Conservation (phyloP, 108 stramenopile genomes). For the Poteriospumella lacustris region DNA sequence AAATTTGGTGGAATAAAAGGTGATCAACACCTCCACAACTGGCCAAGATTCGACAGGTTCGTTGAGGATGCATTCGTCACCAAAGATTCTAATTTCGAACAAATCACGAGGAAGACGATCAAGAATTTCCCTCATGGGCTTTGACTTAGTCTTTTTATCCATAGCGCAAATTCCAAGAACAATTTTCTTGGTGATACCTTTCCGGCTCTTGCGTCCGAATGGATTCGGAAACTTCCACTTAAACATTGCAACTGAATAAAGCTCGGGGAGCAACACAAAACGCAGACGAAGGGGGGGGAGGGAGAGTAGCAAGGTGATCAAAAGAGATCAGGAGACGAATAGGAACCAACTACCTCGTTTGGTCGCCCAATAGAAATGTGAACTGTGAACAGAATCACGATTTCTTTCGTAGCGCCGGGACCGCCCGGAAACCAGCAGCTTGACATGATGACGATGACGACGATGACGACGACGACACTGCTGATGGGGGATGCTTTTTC, state of each 20-base stretch:
- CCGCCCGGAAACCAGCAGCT: too few species aligned
- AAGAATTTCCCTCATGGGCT: constrained; percentile 94
- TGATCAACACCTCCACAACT: constrained; percentile 80
- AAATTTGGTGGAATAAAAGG: constrained; percentile 86
- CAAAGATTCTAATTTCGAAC: constrained; percentile 82
- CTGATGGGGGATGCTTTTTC: too few species aligned
- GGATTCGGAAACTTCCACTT: too few species aligned
- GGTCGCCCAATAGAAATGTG: too few species aligned
- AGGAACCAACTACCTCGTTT: too few species aligned
- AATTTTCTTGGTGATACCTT: too few species aligned
- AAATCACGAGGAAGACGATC: constrained; percentile 64
- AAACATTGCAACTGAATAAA: too few species aligned
- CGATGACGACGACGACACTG: neutral
- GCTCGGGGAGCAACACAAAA: too few species aligned
- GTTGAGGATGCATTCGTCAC: constrained; percentile 79
- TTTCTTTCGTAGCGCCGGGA: too few species aligned
- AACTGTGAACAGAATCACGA: too few species aligned
- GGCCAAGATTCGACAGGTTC: constrained; percentile 87
- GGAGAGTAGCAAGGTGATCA: neutral
- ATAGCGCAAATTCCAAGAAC: constrained; percentile 96
- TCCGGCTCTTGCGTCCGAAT: too few species aligned
- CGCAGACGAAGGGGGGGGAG: neutral
- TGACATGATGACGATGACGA: neutral
- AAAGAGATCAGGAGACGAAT: neutral
- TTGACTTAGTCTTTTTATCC: constrained; percentile 82